Base-by-base conservation (phyloP, 2,329 filamentous ascomycete genomes). In the Aspergillus sp. region DNA sequence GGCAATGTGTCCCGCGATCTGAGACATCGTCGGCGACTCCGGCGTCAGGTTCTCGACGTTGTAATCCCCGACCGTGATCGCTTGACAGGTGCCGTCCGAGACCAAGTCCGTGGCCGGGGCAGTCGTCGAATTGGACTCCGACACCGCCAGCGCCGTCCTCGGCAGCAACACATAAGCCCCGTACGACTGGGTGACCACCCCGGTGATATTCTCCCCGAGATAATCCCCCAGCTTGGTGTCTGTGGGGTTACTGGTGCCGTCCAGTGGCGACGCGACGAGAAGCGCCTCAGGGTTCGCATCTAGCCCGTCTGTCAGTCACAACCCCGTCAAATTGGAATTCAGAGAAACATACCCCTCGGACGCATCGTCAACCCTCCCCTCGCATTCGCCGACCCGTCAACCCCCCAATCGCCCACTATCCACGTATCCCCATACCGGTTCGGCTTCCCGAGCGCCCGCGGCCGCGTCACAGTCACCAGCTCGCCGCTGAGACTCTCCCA, bases 271-370 rank as follows among this genome's bases (percentile, higher is more conserved):
- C 14, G 77, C 77, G 37, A 85, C 72, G 34, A 76, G 58, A 44
- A 85, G 78, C 28, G 74, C 66, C 55, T 85, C 80, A 0, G 80
- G 80, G 48, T 84, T 84, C 26, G 72, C 74, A 50, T 84, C 79
- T 62, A 39, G 7, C 8, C 10, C 10, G 5, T 26, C 4, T 24
- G 19, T 31, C 5, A 37, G 34, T 25, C 16, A 3, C 2, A 15
- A 15, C 4, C 14, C 3, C 11, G n/a, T 5, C 20, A 28, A 8
- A 30, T 27, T 11, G 29, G 30, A 4, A 15, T 17, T 13, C 12
- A 12, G 8, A 5, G 8, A 10, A 15, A 35, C 53, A 40, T 52
- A 72, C 71, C 72, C 16, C 63, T 64, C 24, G 70, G 62, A 5
- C 68, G 69, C 53, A 80, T 71, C 1, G 80, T 83, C 39, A 85